Conservation (phyloP, 148 eudicot species). For the Vaccinium macrocarpon region DNA sequence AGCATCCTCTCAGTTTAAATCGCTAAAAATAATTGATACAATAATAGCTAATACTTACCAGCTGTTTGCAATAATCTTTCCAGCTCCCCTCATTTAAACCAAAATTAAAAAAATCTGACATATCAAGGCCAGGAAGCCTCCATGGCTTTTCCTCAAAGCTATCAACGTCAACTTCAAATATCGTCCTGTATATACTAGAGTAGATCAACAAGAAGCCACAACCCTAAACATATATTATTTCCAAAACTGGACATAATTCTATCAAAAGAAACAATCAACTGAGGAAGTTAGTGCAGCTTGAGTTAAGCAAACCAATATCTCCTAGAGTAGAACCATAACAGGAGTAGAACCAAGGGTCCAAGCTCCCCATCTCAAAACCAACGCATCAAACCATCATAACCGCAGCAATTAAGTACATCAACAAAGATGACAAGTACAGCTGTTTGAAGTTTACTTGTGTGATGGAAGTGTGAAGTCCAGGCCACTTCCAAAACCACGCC, state of each 20-base stretch:
- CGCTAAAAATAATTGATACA: not conserved
- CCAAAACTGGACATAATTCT: not conserved
- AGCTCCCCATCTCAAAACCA: not conserved
- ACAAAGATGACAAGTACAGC: not conserved
- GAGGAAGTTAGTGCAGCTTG: not conserved
- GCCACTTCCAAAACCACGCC: slow-evolving; percentile 76
- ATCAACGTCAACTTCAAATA: slow-evolving; percentile 90
- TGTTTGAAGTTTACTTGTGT: slow-evolving; percentile 58
- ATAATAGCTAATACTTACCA: slow-evolving; percentile 45
- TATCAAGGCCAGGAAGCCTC: slow-evolving; percentile 73
- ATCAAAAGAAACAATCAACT: not conserved
- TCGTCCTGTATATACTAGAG: slow-evolving; percentile 53
- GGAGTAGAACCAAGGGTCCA: not conserved
- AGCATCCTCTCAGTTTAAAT: slow-evolving; percentile 16
- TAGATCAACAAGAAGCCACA: not conserved
- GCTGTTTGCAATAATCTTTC: slow-evolving; percentile 92
- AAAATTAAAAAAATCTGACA: slow-evolving; percentile 88
- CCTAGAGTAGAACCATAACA: slow-evolving; percentile 4
- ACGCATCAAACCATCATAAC: not conserved
- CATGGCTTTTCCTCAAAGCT: slow-evolving; percentile 97
- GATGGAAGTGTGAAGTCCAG: slow-evolving; percentile 97
- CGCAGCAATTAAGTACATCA: not conserved
- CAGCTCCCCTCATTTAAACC: slow-evolving; percentile 86
- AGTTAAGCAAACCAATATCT: not conserved
- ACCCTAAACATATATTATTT: not conserved